Evolutionary conservation across 2,329 filamentous ascomycete genomes (phyloP).

Genomic region (Amauroascus niger): DNA sequence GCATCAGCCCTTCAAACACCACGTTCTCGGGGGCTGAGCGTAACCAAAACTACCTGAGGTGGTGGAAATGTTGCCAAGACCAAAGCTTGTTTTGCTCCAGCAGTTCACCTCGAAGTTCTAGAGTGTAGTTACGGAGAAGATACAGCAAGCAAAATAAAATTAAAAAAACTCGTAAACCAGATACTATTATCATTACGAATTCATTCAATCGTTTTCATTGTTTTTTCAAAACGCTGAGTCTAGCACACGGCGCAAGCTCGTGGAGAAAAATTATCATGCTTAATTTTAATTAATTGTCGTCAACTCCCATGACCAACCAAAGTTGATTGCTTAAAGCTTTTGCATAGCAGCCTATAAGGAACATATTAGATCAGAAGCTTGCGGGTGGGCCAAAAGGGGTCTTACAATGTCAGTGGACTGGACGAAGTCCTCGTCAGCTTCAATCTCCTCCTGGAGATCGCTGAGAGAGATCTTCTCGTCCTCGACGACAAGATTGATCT

Average conservation of each 20-base stretch:
- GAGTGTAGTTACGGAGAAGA: no score
- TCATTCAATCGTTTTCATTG: constrained; percentile 9
- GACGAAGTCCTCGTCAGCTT: constrained; percentile 83
- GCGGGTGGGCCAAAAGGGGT: constrained; percentile 8
- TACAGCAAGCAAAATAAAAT: neutral
- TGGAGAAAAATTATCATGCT: constrained; percentile 2
- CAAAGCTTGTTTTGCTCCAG: no score
- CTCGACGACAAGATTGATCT: constrained; percentile 96
- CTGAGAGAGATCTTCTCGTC: constrained; percentile 87
- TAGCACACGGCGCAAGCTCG: neutral
- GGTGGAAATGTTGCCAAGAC: neutral
- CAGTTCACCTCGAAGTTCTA: no score
- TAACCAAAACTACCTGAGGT: no score
- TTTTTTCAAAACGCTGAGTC: constrained; percentile 3
- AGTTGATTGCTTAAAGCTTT: constrained; percentile 59
- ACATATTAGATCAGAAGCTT: neutral
- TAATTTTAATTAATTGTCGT: constrained; percentile 5
- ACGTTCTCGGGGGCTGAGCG: no score
- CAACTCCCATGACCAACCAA: neutral
- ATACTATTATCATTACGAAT: neutral
- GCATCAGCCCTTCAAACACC: no score
- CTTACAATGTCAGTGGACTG: constrained; percentile 80
- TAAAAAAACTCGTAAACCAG: neutral
- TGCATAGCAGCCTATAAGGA: constrained; percentile 65
- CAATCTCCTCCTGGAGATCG: constrained; percentile 80